Percentiles rank a stretch among this genome's conserved stretches.
Conservation (phyloP, 2,329 filamentous ascomycete genomes). For the Colletotrichum sp. region DNA sequence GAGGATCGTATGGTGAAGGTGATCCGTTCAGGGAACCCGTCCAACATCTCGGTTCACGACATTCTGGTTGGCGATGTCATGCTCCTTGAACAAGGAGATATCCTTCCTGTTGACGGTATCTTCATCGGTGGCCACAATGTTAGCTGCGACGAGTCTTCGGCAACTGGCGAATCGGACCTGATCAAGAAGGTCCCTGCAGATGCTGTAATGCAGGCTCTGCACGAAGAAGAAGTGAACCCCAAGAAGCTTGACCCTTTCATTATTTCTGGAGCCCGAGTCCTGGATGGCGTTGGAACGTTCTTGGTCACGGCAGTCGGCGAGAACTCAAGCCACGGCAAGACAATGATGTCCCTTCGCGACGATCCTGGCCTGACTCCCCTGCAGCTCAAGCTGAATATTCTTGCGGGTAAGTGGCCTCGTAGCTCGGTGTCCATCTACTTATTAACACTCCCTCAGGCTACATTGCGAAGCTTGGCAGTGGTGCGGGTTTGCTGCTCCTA, state of each 20-base stretch:
- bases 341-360: slow-evolving; percentile 27
- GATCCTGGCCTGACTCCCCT: slow-evolving; percentile 25
- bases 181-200: slow-evolving; percentile 69
- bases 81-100: slow-evolving; percentile 76
- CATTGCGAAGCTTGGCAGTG: slow-evolving; percentile 26
- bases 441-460: slow-evolving; percentile 16
- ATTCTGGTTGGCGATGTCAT: slow-evolving; percentile 77
- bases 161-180: slow-evolving; percentile 76
- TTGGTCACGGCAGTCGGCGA: slow-evolving; percentile 25
- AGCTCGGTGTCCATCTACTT: too few relatives aligned
- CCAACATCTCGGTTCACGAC: slow-evolving; percentile 73
- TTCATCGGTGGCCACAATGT: slow-evolving; percentile 60
- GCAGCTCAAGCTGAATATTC: slow-evolving; percentile 25
- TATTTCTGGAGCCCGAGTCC: slow-evolving; percentile 81
- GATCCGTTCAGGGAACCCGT: slow-evolving; percentile 73
- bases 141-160: slow-evolving; percentile 75
- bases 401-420: slow-evolving; percentile 16
- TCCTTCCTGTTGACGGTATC: slow-evolving; percentile 74
- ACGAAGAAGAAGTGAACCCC: slow-evolving; percentile 44
- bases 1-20: slow-evolving; percentile 78
- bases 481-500: slow-evolving; percentile 24
- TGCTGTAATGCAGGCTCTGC: slow-evolving; percentile 61
- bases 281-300: slow-evolving; percentile 32
- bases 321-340: slow-evolving; percentile 24
- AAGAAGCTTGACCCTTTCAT: slow-evolving; percentile 79